phyloP scores from a whole-genome alignment of 306 rosid species.

The Cicer cuneatum region DNA sequence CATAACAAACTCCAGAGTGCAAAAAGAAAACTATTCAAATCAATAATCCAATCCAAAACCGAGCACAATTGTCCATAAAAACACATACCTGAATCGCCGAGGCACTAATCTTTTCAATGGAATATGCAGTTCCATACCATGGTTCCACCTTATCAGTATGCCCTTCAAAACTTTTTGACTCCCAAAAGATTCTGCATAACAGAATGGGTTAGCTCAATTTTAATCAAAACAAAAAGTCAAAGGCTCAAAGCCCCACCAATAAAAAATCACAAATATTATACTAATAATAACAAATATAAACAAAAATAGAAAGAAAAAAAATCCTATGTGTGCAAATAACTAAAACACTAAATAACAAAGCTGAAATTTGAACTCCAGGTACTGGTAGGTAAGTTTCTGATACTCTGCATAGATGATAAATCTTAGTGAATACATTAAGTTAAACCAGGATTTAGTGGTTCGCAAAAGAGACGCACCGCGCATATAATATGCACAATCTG shows the following conservation, averaged over 20 bases:
- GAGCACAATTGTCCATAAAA: slow-evolving; percentile 9
- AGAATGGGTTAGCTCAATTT: slow-evolving; percentile 38
- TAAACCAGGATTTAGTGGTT: slow-evolving; percentile 14
- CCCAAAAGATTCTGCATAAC: slow-evolving; percentile 88
- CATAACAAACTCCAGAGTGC: slow-evolving; percentile 19
- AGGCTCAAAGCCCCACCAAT: slow-evolving; percentile 11
- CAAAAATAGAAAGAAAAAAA: neutral
- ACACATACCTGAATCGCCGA: slow-evolving; percentile 74
- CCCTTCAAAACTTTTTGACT: slow-evolving; percentile 79
- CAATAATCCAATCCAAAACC: slow-evolving; percentile 36
- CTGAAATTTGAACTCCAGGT: slow-evolving; percentile 34
- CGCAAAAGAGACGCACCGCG: neutral
- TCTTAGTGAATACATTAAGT: neutral
- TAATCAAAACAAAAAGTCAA: slow-evolving; percentile 24
- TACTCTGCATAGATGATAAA: slow-evolving; percentile 20
- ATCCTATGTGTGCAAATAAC: neutral
- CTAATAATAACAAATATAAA: slow-evolving; percentile 4
- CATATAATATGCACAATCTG: slow-evolving; percentile 27
- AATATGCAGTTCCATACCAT: slow-evolving; percentile 93
- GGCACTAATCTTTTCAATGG: slow-evolving; percentile 63
- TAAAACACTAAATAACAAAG: slow-evolving; percentile 16
- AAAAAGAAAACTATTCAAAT: slow-evolving; percentile 36
- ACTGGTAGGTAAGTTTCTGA: slow-evolving; percentile 26
- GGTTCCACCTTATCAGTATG: slow-evolving; percentile 76
- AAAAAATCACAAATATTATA: slow-evolving; percentile 20